Evolutionary conservation across 2,329 filamentous ascomycete species (phyloP).

Genomic region (Lecanicillium sp.): DNA sequence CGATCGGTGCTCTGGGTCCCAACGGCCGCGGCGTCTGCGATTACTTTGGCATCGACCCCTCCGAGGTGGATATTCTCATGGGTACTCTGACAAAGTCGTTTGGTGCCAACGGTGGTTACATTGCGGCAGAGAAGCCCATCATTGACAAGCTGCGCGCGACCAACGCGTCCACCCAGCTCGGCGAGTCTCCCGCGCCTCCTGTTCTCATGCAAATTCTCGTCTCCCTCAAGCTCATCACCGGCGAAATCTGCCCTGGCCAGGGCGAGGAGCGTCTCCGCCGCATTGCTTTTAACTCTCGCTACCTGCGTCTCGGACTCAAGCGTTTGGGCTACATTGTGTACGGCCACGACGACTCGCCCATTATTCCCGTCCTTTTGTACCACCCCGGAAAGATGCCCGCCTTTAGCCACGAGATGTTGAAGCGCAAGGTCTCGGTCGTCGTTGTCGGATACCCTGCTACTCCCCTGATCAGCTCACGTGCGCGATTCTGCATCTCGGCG

Average conservation of each 20-base stretch:
- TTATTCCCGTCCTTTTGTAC: constrained; percentile 90
- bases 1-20: constrained; percentile 85
- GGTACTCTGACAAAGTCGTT: constrained; percentile 98
- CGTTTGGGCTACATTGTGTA: constrained; percentile 95
- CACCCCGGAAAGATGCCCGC: constrained; percentile 98
- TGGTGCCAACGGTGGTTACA: constrained; percentile 93
- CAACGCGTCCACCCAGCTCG: constrained; percentile 81
- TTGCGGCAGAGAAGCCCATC: constrained; percentile 81
- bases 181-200: constrained; percentile 80
- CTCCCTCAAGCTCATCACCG: constrained; percentile 81
- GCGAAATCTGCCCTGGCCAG: constrained; percentile 81
- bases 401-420: constrained; percentile 97
- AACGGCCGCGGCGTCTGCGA: constrained; percentile 90
- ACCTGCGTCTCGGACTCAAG: constrained; percentile 95
- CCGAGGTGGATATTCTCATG: constrained; percentile 92
- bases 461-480: constrained; percentile 87
- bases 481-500: constrained; percentile 90
- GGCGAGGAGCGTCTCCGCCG: constrained; percentile 93
- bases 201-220: constrained; percentile 88
- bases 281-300: constrained; percentile 96
- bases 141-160: constrained; percentile 85
- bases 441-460: constrained; percentile 97
- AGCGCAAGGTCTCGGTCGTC: constrained; percentile 94
- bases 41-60: constrained; percentile 87
- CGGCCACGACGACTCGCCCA: constrained; percentile 95